Base-by-base conservation (phyloP, 179 eudicot genomes). In the Camellia oleifera region DNA sequence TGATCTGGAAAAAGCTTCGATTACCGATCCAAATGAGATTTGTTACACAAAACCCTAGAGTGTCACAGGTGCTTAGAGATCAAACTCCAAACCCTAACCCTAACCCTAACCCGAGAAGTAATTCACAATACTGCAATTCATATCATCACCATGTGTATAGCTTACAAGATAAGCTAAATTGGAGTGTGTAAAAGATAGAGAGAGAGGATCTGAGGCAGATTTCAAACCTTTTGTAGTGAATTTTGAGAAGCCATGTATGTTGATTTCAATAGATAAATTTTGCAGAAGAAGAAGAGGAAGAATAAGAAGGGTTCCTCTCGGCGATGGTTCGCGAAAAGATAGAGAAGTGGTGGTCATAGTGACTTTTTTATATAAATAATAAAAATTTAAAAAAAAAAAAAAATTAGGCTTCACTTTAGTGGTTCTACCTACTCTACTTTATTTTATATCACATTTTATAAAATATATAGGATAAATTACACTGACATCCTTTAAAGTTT, bases 221-320 rank as follows among this genome's bases (percentile, higher is more conserved):
- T 48, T 48, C 74, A 50, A 71, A 71, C 74, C 74, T 71, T 50
- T 42, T 9, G 74, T 13, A 4, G 42, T 10, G 58, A 71, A n/a
- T 18, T 10, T 14, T 20, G 74, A n/a, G 58, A 71, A 71, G 42
- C 74, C 74, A 70, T 70, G 56, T 17, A 1, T 18, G 57, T 32
- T 32, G 40, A 32, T 32, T 32, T 32, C 40, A 32, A 32, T 32
- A 32, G 40, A 32, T 32, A 0, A 32, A 32, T 32, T 32, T 32
- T 32, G 40, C 40, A 32, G 40, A 32, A 32, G 40, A 32, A 32
- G 40, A 32, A 32, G 40, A 32, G 40, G 40, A 32, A 32, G 40
- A 32, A 32, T 32, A 32, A 32, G 40, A 32, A 32, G 40, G 1
- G 40, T 32, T 32, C 40, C 40, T 32, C 40, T 32, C 40, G 40